A percentile compares a stretch with the other conserved stretches of the same genome.
Conservation (phyloP, 1,139 yeast species). For the Candida sojae region DNA sequence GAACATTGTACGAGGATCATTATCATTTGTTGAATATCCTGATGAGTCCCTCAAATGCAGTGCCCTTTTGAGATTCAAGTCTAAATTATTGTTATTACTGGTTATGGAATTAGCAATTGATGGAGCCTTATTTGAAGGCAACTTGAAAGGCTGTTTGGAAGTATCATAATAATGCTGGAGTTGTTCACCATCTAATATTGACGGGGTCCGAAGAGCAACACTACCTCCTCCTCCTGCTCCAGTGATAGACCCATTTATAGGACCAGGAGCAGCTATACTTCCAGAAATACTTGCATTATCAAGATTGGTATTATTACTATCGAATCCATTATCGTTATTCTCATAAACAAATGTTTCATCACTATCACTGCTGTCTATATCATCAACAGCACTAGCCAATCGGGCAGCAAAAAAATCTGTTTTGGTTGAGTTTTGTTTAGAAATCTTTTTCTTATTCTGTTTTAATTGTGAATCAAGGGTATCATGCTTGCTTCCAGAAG, state of each 20-base stretch:
- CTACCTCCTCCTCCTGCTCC: slow-evolving; percentile 1
- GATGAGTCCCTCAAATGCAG: slow-evolving; percentile 13
- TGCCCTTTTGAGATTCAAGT: slow-evolving; percentile 14
- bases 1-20: slow-evolving; percentile 3
- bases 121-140: slow-evolving; percentile 14
- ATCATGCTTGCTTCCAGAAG: slow-evolving; percentile 5
- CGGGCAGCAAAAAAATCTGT: slow-evolving; percentile 95
- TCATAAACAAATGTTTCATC: slow-evolving; percentile 96
- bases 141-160: slow-evolving; percentile 2
- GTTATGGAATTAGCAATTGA: slow-evolving; percentile 23
- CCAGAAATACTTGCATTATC: slow-evolving; percentile 17
- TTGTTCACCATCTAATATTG: slow-evolving; percentile 6
- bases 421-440: slow-evolving; percentile 51
- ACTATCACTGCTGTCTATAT: slow-evolving; percentile 80
- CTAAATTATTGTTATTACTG: slow-evolving; percentile 22
- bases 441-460: slow-evolving; percentile 21
- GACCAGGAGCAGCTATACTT: slow-evolving; percentile 6
- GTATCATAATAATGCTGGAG: slow-evolving; percentile 2
- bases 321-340: slow-evolving; percentile 30
- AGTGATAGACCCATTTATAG: neutral
- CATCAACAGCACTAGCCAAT: slow-evolving; percentile 91
- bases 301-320: slow-evolving; percentile 11
- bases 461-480: slow-evolving; percentile 7
- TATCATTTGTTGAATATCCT: slow-evolving; percentile 12
- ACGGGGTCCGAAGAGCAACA: slow-evolving; percentile 8